Base-by-base conservation (phyloP, 306 rosid species). In the Echinosophora koreensis region DNA sequence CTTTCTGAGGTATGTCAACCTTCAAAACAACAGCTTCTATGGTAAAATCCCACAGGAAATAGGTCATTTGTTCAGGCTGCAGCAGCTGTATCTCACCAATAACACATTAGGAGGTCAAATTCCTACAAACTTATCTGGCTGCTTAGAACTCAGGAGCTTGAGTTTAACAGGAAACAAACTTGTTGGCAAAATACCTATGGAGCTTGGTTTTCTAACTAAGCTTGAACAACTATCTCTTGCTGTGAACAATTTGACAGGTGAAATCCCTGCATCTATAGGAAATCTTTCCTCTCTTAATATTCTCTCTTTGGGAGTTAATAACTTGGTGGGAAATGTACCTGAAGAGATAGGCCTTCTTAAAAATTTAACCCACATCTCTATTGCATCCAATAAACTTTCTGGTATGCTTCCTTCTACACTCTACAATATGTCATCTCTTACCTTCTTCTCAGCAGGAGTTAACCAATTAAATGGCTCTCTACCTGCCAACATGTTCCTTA, bases 401-500 rank as follows among this genome's bases (percentile, higher is more conserved):
- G 80, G 89, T 75, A 56, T 30, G 72, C 52, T 88, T 69, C 87
- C 87, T 77, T 66, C 51, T 37, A 30, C 84, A 46, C 62, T 80
- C 15, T 81, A 16, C 80, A 88, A 85, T 50, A 75, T 78, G 63
- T 81, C 91, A 34, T 78, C 80, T 55, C 63, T 88, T n/a, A 41
- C 46, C 1, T 27, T 1, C 27, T 41, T 83, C 47, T 69, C 75
- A 30, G 34, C 52, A 1, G 34, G 18, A 3, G 2, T 0, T 17
- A 81, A 81, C 62, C 75, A 13, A 38, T 18, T 84, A n/a, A 50
- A 18, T 57, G 84, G 88, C 15, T 76, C 80, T 52, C 66, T 84
- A 37, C 87, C 88, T 6, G 11, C 76, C 69, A 71, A 66, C 74
- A 78, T 81, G 75, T 88, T 86, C 72, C 49, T 78, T 18, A 68